These are phyloP conservation scores for Colletotrichum acutatum DNA, from an alignment of 2,329 filamentous ascomycete species.

Conservation along the genomic window DNA sequence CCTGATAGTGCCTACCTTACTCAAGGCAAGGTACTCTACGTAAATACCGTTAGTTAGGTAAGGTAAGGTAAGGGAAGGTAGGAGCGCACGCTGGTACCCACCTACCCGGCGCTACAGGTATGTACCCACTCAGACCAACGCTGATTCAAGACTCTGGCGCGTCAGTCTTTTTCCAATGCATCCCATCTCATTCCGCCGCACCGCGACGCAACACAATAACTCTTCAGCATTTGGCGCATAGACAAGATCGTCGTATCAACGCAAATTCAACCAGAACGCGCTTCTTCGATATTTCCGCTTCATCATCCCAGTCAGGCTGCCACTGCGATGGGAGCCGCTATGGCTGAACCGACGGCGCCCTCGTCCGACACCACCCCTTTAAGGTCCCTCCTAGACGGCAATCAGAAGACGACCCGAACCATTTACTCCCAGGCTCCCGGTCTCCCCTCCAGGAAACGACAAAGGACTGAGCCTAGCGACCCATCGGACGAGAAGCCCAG, in stretches of 20 bases:
- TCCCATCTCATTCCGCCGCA: not conserved
- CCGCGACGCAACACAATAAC: not conserved
- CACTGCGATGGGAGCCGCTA: conserved; percentile 42
- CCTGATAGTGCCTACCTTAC: too few species aligned
- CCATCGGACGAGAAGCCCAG: not conserved
- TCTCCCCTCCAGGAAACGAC: conserved; percentile 45
- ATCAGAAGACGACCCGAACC: conserved; percentile 52
- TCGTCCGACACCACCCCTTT: conserved; percentile 42
- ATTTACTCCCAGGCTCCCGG: conserved; percentile 48
- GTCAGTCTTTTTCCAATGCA: not conserved
- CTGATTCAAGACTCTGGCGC: not conserved
- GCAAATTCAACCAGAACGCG: not conserved
- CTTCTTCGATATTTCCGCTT: not conserved
- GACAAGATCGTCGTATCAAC: not conserved
- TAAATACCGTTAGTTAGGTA: too few species aligned
- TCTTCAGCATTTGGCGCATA: not conserved
- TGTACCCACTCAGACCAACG: not conserved
- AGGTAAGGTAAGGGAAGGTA: not conserved
- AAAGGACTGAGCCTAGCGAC: conserved; percentile 40
- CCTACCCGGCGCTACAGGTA: not conserved
- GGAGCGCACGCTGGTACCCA: not conserved
- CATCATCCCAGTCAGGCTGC: not conserved
- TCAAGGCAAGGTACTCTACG: too few species aligned
- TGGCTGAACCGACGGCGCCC: conserved; percentile 39
- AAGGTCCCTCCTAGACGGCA: conserved; percentile 51